These are phyloP conservation scores for Eucalyptus tenuipes DNA, from an alignment of 345 rosid species.

Conservation along the genomic window DNA sequence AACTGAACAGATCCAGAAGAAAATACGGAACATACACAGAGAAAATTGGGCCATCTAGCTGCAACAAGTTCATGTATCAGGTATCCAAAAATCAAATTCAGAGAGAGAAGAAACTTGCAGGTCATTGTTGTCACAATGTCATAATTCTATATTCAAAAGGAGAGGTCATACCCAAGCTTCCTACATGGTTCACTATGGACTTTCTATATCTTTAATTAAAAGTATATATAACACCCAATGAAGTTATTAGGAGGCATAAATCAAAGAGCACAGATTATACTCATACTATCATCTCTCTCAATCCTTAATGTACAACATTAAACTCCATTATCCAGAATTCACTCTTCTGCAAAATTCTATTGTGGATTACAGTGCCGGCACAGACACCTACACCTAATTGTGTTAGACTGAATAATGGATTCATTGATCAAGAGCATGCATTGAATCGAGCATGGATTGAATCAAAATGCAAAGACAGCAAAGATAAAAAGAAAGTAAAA, in stretches of 20 bases:
- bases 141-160: neutral
- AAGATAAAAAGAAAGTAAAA: neutral
- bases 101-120: neutral
- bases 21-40: slow-evolving; percentile 94
- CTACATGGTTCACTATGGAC: neutral
- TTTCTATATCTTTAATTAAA: neutral
- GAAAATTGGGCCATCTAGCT: slow-evolving; percentile 99
- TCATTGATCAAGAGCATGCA: neutral
- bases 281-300: neutral
- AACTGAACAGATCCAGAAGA: slow-evolving; percentile 97
- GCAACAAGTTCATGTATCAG: slow-evolving; percentile 15
- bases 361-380: neutral
- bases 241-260: neutral
- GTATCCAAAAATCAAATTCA: neutral
- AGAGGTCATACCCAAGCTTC: neutral
- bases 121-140: neutral
- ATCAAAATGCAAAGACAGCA: neutral
- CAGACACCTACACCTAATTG: neutral
- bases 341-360: neutral
- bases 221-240: neutral
- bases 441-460: neutral
- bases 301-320: neutral
- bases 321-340: neutral
- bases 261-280: neutral
- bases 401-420: neutral